Conservation (phyloP, 768 basidiomycete genomes). For the Phaffia australis region DNA sequence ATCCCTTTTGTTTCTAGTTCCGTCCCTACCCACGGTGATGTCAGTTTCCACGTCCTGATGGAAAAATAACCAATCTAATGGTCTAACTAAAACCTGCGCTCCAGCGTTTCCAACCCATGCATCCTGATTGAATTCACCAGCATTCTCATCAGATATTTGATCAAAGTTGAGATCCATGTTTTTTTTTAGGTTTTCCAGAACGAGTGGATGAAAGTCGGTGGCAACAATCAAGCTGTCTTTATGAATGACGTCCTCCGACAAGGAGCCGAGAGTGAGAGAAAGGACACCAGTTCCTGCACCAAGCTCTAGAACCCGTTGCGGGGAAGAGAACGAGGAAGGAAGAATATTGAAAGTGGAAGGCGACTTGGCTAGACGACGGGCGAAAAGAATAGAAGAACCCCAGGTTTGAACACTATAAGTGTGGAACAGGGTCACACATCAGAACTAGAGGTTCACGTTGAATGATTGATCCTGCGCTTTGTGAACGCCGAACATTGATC, state of each 20-base stretch:
- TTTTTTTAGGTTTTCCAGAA: constrained; percentile 53
- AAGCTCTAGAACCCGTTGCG: constrained; percentile 57
- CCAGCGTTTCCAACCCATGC: neutral
- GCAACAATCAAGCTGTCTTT: constrained; percentile 44
- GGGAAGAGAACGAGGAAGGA: constrained; percentile 30
- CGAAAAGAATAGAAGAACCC: constrained; percentile 65
- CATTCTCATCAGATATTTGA: neutral
- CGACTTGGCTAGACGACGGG: constrained; percentile 49
- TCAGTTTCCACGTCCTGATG: neutral
- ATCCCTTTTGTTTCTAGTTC: constrained; percentile 14
- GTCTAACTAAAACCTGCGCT: constrained; percentile 3
- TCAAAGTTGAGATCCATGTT: constrained; percentile 53
- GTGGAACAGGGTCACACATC: constrained; percentile 55
- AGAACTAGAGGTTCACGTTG: constrained; percentile 48
- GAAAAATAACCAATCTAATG: constrained; percentile 21
- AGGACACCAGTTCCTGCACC: constrained; percentile 75
- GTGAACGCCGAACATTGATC: too few relatives aligned
- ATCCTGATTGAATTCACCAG: neutral
- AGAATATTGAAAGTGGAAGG: constrained; percentile 43
- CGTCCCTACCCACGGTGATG: constrained; percentile 20
- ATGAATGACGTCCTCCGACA: constrained; percentile 34
- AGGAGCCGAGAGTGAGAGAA: constrained; percentile 55
- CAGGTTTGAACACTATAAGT: constrained; percentile 76
- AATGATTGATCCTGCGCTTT: constrained; percentile 21
- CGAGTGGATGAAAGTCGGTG: constrained; percentile 69